Base-by-base conservation (phyloP, 1,139 yeast species). In the Geotrichum macrosporum region DNA sequence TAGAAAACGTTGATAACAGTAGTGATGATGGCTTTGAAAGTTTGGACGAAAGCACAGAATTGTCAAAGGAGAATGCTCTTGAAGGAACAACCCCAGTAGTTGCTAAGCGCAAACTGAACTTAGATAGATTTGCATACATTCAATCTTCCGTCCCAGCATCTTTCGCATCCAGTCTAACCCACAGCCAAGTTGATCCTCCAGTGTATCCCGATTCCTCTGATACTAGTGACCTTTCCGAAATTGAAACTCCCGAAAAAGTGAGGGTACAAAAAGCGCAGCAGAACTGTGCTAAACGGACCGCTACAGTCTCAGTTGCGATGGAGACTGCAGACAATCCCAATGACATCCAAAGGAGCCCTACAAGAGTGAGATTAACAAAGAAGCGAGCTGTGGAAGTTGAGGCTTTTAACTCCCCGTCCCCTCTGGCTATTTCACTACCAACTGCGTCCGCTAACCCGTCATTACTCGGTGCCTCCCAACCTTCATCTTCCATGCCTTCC, bases 221-320 rank as follows among this genome's bases (percentile, higher is more conserved):
- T 22, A n/a, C 34, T 2, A 40, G 43, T 19, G 43, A 32, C 15
- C n/a, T 26, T n/a, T 41, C 33, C 13, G 44, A 41, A 22, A 30
- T 41, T 12, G 44, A 41, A 16, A 41, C 44, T 6, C 44, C 44
- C 5, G 24, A 41, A 33, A 41, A 41, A 21, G 38, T 41, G n/a
- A 24, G 43, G 5, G 13, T 24, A 5, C 39, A 35, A 35, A 35
- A 35, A 24, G 27, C 27, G 6, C 9, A 24, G 27, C 27, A n/a
- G n/a, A n/a, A n/a, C n/a, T n/a, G 27, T 24, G 22, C 22, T 34
- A 18, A 18, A 20, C 16, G 3, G 27, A 12, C n/a, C 20, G 18
- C 35, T 5, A 16, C 35, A 33, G 35, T 19, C 20, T 9, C 4
- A 8, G 19, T 15, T 9, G 8, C 35, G 19, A 19, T 13, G 16